Conservation (phyloP, 2,329 filamentous ascomycete genomes). For the Aspergillus novoparasiticus region DNA sequence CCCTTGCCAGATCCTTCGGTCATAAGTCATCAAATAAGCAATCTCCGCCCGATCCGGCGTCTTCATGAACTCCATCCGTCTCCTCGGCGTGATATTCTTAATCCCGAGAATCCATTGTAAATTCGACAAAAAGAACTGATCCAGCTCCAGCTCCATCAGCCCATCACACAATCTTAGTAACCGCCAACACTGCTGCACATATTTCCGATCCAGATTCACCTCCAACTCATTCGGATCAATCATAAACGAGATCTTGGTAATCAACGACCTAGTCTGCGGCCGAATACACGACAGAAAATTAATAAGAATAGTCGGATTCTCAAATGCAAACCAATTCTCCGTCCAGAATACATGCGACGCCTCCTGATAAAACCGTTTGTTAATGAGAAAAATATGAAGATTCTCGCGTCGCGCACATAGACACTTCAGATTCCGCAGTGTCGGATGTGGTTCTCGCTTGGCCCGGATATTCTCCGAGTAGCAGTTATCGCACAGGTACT, state of each 20-base stretch:
- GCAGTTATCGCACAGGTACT: slow-evolving; percentile 19
- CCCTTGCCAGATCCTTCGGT: not conserved
- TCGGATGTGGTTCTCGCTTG: slow-evolving; percentile 4
- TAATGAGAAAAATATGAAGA: not conserved
- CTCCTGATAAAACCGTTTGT: slow-evolving; percentile 8
- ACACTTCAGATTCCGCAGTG: not conserved
- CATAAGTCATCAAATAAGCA: not conserved
- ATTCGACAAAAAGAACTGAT: not conserved
- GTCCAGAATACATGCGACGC: slow-evolving; percentile 18
- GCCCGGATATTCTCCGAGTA: slow-evolving; percentile 13
- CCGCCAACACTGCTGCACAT: not conserved
- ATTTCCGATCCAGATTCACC: not conserved
- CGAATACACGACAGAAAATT: slow-evolving; percentile 14
- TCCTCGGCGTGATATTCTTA: not conserved
- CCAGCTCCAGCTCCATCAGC: not conserved
- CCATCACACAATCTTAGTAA: not conserved
- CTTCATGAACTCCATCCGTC: not conserved
- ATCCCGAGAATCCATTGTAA: not conserved
- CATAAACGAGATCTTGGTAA: slow-evolving; percentile 15
- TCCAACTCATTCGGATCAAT: not conserved
- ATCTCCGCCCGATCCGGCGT: not conserved
- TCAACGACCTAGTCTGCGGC: slow-evolving; percentile 23
- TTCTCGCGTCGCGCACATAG: not conserved
- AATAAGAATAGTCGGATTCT: slow-evolving; percentile 11
- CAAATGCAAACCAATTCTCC: slow-evolving; percentile 20